Percentiles rank a stretch among this genome's conserved stretches.
These are phyloP conservation scores for Kodamaea ohmeri DNA, from an alignment of 1,139 yeast species.

Conservation along the genomic window DNA sequence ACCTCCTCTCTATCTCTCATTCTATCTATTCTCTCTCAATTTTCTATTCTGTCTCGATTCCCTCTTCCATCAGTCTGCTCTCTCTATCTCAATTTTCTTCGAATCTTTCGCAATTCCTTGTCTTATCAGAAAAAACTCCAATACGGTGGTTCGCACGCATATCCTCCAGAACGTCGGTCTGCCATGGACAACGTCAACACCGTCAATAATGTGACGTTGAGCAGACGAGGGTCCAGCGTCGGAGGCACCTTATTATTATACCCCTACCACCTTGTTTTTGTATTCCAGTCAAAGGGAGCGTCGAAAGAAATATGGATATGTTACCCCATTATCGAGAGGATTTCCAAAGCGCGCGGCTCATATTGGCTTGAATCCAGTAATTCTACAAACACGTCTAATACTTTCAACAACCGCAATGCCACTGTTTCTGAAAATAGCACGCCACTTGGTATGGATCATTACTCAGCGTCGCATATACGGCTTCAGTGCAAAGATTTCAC, in stretches of 20 bases:
- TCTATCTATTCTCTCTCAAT: no score
- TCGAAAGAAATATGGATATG: constrained; percentile 85
- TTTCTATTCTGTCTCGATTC: no score
- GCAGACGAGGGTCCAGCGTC: constrained; percentile 64
- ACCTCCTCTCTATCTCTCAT: no score
- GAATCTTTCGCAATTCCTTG: no score
- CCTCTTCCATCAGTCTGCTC: no score
- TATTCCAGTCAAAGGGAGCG: constrained; percentile 19
- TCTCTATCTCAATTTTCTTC: no score
- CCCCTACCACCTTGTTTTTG: constrained; percentile 83
- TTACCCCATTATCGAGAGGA: constrained; percentile 77
- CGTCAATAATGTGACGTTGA: constrained; percentile 66
- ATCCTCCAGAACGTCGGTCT: constrained; percentile 1
- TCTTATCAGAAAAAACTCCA: neutral
- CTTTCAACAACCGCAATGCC: neutral
- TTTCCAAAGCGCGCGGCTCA: constrained; percentile 58
- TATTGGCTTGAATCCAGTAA: constrained; percentile 27
- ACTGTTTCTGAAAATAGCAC: constrained; percentile 4
- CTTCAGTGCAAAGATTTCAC: constrained; percentile 85
- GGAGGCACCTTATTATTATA: constrained; percentile 76
- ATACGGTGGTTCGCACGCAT: neutral
- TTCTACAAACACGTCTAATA: constrained; percentile 3
- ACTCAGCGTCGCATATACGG: constrained; percentile 56
- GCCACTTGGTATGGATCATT: constrained; percentile 32
- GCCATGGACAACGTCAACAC: constrained; percentile 19